These are phyloP conservation scores for Racocetra persica DNA, from an alignment of 371 early-diverging fungal genomes.

Conservation along the genomic window DNA sequence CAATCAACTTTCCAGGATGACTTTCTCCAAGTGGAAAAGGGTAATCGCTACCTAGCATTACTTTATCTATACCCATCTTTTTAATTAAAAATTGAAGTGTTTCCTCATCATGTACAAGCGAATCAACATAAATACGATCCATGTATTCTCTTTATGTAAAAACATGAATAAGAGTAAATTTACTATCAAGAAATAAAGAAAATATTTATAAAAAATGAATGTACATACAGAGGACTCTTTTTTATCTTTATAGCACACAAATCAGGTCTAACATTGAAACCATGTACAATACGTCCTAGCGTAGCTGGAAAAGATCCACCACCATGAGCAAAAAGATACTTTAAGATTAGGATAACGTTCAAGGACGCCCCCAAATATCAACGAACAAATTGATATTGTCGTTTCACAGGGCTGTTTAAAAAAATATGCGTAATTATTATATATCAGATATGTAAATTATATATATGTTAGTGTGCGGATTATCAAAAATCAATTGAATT, in stretches of 20 bases:
- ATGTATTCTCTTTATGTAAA: slow-evolving; percentile 54
- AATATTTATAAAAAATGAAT: not conserved
- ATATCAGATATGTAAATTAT: too few species aligned
- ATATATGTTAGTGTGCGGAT: too few species aligned
- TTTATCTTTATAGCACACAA: slow-evolving; percentile 65
- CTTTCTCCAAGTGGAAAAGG: slow-evolving; percentile 82
- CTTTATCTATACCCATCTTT: slow-evolving; percentile 69
- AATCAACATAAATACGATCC: slow-evolving; percentile 69
- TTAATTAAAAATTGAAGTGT: slow-evolving; percentile 66
- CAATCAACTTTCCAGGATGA: slow-evolving; percentile 68
- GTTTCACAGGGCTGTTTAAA: slow-evolving; percentile 68
- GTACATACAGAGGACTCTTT: slow-evolving; percentile 56
- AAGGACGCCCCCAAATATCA: slow-evolving; percentile 74
- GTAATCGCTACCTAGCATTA: slow-evolving; percentile 74
- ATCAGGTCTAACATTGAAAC: slow-evolving; percentile 73
- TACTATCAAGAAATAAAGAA: not conserved
- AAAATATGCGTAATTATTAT: too few species aligned
- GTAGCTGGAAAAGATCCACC: slow-evolving; percentile 76
- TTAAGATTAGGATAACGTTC: slow-evolving; percentile 70
- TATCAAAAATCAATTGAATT: too few species aligned
- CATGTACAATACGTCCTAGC: slow-evolving; percentile 72
- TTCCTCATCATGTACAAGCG: slow-evolving; percentile 75
- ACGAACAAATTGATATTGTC: slow-evolving; percentile 69
- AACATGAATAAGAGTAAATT: not conserved
- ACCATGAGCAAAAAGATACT: slow-evolving; percentile 75